These are phyloP conservation scores for Barnettozyma wickerhamii DNA, from an alignment of 805 yeast species.

Conservation along the genomic window DNA sequence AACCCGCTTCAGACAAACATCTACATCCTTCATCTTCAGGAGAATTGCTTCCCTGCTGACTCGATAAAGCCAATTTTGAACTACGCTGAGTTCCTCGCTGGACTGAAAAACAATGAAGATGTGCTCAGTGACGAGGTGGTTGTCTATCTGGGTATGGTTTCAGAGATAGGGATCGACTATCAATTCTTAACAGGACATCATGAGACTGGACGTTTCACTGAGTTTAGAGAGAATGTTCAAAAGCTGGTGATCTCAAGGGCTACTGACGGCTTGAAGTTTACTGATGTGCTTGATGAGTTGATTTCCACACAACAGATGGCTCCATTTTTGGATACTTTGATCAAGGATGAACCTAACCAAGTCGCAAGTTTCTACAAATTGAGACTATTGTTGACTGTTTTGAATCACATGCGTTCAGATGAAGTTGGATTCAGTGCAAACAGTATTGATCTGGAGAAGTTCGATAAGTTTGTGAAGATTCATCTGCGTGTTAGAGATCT, in stretches of 20 bases:
- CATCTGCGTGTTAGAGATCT: slow-evolving; percentile 31
- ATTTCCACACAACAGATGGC: background rate
- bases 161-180: slow-evolving; percentile 36
- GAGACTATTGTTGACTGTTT: slow-evolving; percentile 30
- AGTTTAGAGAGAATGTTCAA: background rate
- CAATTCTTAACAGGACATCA: slow-evolving; percentile 25
- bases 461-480: slow-evolving; percentile 32
- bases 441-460: background rate
- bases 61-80: slow-evolving; percentile 19
- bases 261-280: background rate
- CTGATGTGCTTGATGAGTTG: background rate
- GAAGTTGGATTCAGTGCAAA: background rate
- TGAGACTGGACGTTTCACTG: background rate
- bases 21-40: slow-evolving; percentile 22
- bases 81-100: slow-evolving; percentile 25
- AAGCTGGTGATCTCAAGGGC: background rate
- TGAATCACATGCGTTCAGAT: slow-evolving; percentile 29
- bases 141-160: slow-evolving; percentile 29
- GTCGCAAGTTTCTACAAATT: slow-evolving; percentile 29
- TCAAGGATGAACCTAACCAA: background rate
- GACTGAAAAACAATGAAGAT: slow-evolving; percentile 15
- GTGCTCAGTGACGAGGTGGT: slow-evolving; percentile 8
- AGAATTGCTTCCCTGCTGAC: slow-evolving; percentile 11
- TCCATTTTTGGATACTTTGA: slow-evolving; percentile 5
- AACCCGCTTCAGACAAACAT: slow-evolving; percentile 43